These are phyloP conservation scores for Epichloe festucae DNA, from an alignment of 2,329 filamentous ascomycete genomes.

Conservation along the genomic window DNA sequence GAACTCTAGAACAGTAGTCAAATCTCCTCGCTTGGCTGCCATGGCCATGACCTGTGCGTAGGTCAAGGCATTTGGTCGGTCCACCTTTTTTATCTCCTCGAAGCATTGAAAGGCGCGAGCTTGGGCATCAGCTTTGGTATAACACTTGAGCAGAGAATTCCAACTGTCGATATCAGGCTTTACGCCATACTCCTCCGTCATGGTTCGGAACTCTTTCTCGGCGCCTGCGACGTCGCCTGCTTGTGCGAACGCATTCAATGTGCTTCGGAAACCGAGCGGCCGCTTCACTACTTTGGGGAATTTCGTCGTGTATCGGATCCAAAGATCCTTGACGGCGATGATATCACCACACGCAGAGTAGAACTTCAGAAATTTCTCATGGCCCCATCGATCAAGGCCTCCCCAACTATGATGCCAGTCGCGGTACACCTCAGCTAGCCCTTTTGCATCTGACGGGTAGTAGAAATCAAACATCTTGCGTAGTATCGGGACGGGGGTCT, in stretches of 20 bases:
- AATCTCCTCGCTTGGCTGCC: slow-evolving; percentile 57
- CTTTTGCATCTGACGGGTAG: slow-evolving; percentile 23
- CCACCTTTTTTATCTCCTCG: slow-evolving; percentile 36
- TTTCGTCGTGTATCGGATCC: slow-evolving; percentile 26
- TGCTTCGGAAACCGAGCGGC: slow-evolving; percentile 34
- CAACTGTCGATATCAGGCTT: slow-evolving; percentile 49
- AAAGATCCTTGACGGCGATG: slow-evolving; percentile 30
- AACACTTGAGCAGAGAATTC: slow-evolving; percentile 66
- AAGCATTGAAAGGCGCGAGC: slow-evolving; percentile 54
- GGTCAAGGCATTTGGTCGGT: slow-evolving; percentile 47
- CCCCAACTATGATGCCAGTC: slow-evolving; percentile 34
- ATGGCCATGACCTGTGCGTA: slow-evolving; percentile 66
- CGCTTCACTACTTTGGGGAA: slow-evolving; percentile 22
- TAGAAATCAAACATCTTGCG: slow-evolving; percentile 32
- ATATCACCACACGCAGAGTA: slow-evolving; percentile 36
- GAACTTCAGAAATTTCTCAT: slow-evolving; percentile 34
- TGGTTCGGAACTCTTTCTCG: slow-evolving; percentile 47
- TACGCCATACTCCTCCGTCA: slow-evolving; percentile 41
- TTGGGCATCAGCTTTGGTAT: slow-evolving; percentile 53
- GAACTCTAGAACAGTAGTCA: slow-evolving; percentile 53
- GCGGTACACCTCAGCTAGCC: slow-evolving; percentile 32
- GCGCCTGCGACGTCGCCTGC: slow-evolving; percentile 50
- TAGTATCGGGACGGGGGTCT: slow-evolving; percentile 26
- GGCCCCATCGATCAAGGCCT: slow-evolving; percentile 30
- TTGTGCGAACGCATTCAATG: slow-evolving; percentile 60